phyloP scores from a whole-genome alignment of 306 rosid species.

The Canavalia ensiformis region DNA sequence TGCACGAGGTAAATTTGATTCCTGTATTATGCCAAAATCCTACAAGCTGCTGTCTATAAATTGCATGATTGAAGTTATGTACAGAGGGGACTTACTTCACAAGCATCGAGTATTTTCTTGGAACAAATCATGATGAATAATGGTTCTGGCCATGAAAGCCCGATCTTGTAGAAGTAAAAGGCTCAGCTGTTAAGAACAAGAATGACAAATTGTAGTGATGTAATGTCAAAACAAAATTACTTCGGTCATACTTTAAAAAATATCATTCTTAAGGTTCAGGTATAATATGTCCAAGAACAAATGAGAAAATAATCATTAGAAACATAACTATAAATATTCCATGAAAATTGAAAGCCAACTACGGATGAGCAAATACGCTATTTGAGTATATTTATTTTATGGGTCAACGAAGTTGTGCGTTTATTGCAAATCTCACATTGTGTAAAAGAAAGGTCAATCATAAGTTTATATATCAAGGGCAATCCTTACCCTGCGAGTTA shows the following conservation, averaged over 20 bases:
- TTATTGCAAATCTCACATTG: not conserved
- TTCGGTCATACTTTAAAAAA: not conserved
- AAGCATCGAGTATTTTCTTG: constrained; percentile 27
- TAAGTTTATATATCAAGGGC: too few species aligned
- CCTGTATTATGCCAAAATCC: constrained; percentile 42
- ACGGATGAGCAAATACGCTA: not conserved
- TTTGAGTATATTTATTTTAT: not conserved
- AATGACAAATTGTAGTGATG: constrained; percentile 35
- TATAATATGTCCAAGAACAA: constrained; percentile 15
- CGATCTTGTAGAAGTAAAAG: constrained; percentile 60
- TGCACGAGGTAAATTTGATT: constrained; percentile 37
- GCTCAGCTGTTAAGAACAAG: constrained; percentile 62
- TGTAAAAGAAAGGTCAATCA: too few species aligned
- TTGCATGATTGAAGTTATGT: constrained; percentile 51
- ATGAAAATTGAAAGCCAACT: constrained; percentile 29
- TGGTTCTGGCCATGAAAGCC: constrained; percentile 49
- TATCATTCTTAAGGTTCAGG: not conserved
- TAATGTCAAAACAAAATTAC: constrained; percentile 39
- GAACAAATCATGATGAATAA: constrained; percentile 47
- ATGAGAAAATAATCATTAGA: constrained; percentile 38
- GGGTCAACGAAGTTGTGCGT: not conserved
- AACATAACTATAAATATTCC: not conserved
- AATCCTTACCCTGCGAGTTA: too few species aligned
- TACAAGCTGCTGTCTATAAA: constrained; percentile 49
- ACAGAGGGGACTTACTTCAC: constrained; percentile 55